phyloP scores from a whole-genome alignment of 2,329 filamentous ascomycete species.

The Leptodontidium sp. region DNA sequence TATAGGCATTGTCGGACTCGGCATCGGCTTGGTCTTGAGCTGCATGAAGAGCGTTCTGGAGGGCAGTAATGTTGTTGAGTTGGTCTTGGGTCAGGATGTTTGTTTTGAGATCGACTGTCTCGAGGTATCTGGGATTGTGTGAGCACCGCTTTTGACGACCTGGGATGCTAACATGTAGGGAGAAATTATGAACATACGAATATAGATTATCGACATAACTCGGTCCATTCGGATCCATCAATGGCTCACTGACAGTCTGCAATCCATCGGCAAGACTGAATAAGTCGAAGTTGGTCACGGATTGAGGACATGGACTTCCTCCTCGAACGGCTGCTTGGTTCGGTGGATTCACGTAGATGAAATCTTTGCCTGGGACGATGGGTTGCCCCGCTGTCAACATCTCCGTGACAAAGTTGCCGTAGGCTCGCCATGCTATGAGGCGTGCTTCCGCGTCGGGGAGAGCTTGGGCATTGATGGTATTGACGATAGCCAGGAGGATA shows the following conservation, averaged over 20 bases:
- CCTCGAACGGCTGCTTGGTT: slow-evolving; percentile 14
- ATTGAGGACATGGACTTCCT: slow-evolving; percentile 12
- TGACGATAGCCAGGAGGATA: background rate
- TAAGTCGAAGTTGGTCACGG: slow-evolving; percentile 14
- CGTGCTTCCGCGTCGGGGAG: slow-evolving; percentile 9
- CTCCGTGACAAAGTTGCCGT: slow-evolving; percentile 9
- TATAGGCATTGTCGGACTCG: slow-evolving; percentile 20
- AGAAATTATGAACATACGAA: background rate
- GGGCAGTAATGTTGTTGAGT: slow-evolving; percentile 19
- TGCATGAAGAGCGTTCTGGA: slow-evolving; percentile 15
- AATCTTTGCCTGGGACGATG: slow-evolving; percentile 1
- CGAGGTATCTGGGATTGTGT: slow-evolving; percentile 19
- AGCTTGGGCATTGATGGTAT: background rate
- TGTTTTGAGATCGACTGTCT: slow-evolving; percentile 24
- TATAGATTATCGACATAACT: slow-evolving; percentile 15
- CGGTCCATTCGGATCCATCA: slow-evolving; percentile 10
- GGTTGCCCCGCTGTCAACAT: slow-evolving; percentile 8
- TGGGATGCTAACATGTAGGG: background rate
- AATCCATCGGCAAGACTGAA: slow-evolving; percentile 1
- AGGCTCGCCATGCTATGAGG: slow-evolving; percentile 12
- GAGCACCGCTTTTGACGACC: background rate
- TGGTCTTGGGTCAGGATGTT: slow-evolving; percentile 18
- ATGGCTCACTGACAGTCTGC: background rate
- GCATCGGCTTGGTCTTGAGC: slow-evolving; percentile 24
- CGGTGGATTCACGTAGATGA: slow-evolving; percentile 10